Evolutionary conservation across 1,139 yeast species (phyloP).

Genomic region (Casaregolazyma lundiana): DNA sequence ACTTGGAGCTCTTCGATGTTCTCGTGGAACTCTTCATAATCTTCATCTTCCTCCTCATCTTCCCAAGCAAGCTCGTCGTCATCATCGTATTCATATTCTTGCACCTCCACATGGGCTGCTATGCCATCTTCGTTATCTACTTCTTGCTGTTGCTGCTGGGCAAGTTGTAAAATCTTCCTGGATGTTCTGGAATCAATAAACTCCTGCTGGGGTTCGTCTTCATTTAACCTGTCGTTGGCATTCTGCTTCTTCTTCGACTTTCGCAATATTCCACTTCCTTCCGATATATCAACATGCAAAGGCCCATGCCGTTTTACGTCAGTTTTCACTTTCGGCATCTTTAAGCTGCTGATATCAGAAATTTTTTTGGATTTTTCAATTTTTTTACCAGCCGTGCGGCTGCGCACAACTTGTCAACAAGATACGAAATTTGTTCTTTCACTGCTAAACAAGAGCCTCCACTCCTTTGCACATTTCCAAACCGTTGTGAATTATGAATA

Average conservation of each 20-base stretch:
- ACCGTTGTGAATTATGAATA: not conserved
- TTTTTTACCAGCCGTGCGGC: not conserved
- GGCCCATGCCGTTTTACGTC: slow-evolving; percentile 62
- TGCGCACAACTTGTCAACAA: not conserved
- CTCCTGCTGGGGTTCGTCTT: slow-evolving; percentile 52
- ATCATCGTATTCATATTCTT: slow-evolving; percentile 26
- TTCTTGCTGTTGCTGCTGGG: slow-evolving; percentile 90
- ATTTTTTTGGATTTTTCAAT: not conserved
- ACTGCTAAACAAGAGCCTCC: not conserved
- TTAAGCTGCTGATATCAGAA: not conserved
- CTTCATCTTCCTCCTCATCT: slow-evolving; percentile 41
- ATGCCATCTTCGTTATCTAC: slow-evolving; percentile 57
- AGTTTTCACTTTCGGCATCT: slow-evolving; percentile 32
- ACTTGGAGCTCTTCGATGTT: slow-evolving; percentile 48
- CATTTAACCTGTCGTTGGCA: slow-evolving; percentile 17
- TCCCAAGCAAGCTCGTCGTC: slow-evolving; percentile 23
- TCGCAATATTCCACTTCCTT: slow-evolving; percentile 68
- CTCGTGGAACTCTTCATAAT: slow-evolving; percentile 49
- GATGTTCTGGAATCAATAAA: slow-evolving; percentile 79
- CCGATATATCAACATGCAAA: slow-evolving; percentile 65
- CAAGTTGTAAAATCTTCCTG: slow-evolving; percentile 79
- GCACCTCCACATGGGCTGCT: slow-evolving; percentile 24
- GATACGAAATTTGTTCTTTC: not conserved
- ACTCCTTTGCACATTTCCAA: not conserved
- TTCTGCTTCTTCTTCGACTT: slow-evolving; percentile 25